A percentile compares a stretch with the other conserved stretches of the same genome.
These are phyloP conservation scores for Suillus bovinus DNA, from an alignment of 768 basidiomycete species.

Conservation along the genomic window DNA sequence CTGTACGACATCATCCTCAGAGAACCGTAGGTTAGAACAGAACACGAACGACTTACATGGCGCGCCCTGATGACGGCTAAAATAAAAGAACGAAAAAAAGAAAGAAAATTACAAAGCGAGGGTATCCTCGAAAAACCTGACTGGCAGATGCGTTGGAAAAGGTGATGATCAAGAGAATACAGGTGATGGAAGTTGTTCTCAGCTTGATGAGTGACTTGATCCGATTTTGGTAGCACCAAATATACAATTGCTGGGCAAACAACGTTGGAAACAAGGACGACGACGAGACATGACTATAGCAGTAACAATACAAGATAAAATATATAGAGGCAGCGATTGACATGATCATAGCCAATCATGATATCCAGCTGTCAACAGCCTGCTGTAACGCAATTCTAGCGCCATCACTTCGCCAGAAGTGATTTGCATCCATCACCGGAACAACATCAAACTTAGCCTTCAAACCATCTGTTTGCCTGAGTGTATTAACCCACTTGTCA, in stretches of 20 bases:
- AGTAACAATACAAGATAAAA: neutral
- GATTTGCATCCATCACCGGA: constrained; percentile 51
- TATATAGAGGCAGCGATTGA: neutral
- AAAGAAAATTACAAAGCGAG: constrained; percentile 18
- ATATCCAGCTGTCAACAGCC: constrained; percentile 24
- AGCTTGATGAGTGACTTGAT: constrained; percentile 7
- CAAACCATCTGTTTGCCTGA: constrained; percentile 30
- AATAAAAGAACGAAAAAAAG: constrained; percentile 8
- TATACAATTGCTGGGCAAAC: neutral
- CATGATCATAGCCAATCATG: neutral
- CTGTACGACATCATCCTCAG: constrained; percentile 38
- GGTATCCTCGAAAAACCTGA: constrained; percentile 11
- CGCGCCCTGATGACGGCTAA: constrained; percentile 22
- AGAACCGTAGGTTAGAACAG: constrained; percentile 8
- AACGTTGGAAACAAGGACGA: constrained; percentile 5
- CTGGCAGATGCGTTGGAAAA: constrained; percentile 14
- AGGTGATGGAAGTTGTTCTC: constrained; percentile 25
- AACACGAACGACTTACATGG: constrained; percentile 27
- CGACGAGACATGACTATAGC: neutral
- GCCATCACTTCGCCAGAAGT: constrained; percentile 62
- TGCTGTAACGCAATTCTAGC: constrained; percentile 23
- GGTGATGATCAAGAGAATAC: constrained; percentile 14
- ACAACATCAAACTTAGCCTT: constrained; percentile 31
- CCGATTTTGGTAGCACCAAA: constrained; percentile 21
- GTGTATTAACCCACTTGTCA: constrained; percentile 49